A percentile compares a stretch with the other conserved stretches of the same genome.
Conservation (phyloP, 2,329 filamentous ascomycete species). For the Mariannaea sp. region DNA sequence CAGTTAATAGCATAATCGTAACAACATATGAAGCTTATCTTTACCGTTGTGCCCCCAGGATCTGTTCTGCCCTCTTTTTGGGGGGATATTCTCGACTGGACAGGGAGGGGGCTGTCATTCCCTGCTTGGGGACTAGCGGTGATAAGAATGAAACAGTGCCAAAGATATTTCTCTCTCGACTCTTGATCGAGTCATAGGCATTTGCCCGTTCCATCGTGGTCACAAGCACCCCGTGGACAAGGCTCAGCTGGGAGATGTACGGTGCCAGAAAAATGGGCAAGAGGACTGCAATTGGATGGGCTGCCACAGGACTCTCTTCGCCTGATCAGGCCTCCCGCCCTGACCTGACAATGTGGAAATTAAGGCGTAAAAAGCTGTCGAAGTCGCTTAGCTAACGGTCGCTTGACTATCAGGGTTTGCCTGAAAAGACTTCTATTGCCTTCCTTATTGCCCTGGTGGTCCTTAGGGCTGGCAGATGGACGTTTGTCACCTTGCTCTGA, state of each 20-base stretch:
- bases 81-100: not conserved
- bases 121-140: not conserved
- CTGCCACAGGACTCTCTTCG: not conserved
- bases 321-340: not conserved
- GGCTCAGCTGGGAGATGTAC: too few relatives aligned
- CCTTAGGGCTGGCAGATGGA: too few relatives aligned
- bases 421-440: too few relatives aligned
- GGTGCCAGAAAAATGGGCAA: too few relatives aligned
- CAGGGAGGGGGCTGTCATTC: not conserved
- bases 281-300: too few relatives aligned
- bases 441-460: too few relatives aligned
- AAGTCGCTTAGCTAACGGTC: not conserved
- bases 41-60: slow-evolving; percentile 4
- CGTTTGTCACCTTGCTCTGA: not conserved
- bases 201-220: slow-evolving; percentile 1
- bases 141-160: not conserved
- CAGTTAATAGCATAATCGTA: not conserved
- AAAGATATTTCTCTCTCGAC: slow-evolving; percentile 1
- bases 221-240: not conserved
- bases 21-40: not conserved
- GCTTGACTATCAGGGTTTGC: not conserved
- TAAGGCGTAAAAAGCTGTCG: not conserved
- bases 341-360: not conserved
- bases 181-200: slow-evolving; percentile 3
- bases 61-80: not conserved